Percentiles rank a stretch among this genome's conserved stretches.
phyloP scores from a whole-genome alignment of 108 stramenopile species.

The Cyclotella kingstonii region DNA sequence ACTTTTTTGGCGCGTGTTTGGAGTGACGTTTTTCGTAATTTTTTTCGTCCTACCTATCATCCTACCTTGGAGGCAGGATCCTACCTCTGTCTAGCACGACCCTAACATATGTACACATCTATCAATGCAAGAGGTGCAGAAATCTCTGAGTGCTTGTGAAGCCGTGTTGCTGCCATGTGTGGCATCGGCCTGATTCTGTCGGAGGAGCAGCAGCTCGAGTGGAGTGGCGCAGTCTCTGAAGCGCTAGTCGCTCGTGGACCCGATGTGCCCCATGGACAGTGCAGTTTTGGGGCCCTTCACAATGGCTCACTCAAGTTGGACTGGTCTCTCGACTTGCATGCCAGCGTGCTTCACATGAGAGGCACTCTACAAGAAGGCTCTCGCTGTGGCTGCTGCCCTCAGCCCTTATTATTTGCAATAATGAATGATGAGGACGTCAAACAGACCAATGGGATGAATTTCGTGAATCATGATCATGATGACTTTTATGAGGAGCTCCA shows the following conservation, averaged over 20 bases:
- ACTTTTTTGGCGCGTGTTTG: too few relatives aligned
- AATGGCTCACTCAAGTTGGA: background rate
- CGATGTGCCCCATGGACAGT: constrained; percentile 24
- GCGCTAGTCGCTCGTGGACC: constrained; percentile 36
- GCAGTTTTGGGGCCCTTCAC: constrained; percentile 1
- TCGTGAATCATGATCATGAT: background rate
- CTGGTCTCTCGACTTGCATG: constrained; percentile 39
- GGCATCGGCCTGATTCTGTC: constrained; percentile 39
- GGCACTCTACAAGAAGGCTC: constrained; percentile 34
- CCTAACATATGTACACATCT: too few relatives aligned
- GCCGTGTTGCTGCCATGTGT: constrained; percentile 13
- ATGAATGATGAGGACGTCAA: background rate
- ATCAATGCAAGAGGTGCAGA: too few relatives aligned
- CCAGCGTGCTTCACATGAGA: constrained; percentile 75
- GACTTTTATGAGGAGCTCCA: too few relatives aligned
- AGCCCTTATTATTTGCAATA: constrained; percentile 46
- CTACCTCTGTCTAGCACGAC: too few relatives aligned
- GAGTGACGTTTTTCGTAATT: too few relatives aligned
- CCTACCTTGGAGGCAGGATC: too few relatives aligned
- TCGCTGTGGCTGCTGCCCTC: too few relatives aligned
- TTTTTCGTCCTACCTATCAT: too few relatives aligned
- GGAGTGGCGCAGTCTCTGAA: constrained; percentile 17
- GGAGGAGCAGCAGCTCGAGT: background rate
- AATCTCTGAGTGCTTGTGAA: background rate
- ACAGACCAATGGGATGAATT: background rate